Evolutionary conservation across 805 yeast species (phyloP).

Genomic region (Candida silvicultrix): DNA sequence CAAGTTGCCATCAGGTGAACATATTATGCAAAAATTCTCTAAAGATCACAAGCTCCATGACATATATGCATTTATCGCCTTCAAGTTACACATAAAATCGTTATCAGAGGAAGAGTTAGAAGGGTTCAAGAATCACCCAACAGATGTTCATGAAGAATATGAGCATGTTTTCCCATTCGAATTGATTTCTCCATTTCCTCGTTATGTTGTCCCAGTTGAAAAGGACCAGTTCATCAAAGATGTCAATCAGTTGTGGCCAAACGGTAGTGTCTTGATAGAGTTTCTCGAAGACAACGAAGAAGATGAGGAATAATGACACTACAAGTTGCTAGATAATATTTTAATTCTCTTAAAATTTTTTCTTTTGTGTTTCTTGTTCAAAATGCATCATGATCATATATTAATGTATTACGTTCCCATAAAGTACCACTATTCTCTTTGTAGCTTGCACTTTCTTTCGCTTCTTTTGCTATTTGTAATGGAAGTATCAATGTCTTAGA

Average conservation of each 20-base stretch:
- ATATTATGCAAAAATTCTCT: slow-evolving; percentile 39
- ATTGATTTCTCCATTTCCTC: slow-evolving; percentile 58
- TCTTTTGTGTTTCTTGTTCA: too few relatives aligned
- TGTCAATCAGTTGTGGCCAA: slow-evolving; percentile 56
- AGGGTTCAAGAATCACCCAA: slow-evolving; percentile 1
- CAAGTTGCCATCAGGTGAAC: slow-evolving; percentile 46
- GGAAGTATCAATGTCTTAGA: not conserved
- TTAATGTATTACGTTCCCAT: not conserved
- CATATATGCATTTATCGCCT: slow-evolving; percentile 44
- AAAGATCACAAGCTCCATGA: slow-evolving; percentile 35
- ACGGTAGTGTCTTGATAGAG: slow-evolving; percentile 58
- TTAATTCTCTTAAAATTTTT: not conserved
- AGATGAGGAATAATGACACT: slow-evolving; percentile 16
- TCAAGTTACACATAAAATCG: slow-evolving; percentile 25
- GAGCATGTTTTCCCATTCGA: slow-evolving; percentile 45
- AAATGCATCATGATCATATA: not conserved
- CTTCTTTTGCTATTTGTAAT: not conserved
- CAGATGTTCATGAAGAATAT: slow-evolving; percentile 21
- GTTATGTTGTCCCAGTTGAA: slow-evolving; percentile 37
- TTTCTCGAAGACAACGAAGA: slow-evolving; percentile 23
- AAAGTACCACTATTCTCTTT: not conserved
- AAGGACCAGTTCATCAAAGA: slow-evolving; percentile 28
- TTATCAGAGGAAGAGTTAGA: slow-evolving; percentile 6
- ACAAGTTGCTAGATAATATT: not conserved
- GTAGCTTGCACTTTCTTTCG: not conserved